These are phyloP conservation scores for Erythrophleum ivorense DNA, from an alignment of 331 rosid genomes.

Conservation along the genomic window DNA sequence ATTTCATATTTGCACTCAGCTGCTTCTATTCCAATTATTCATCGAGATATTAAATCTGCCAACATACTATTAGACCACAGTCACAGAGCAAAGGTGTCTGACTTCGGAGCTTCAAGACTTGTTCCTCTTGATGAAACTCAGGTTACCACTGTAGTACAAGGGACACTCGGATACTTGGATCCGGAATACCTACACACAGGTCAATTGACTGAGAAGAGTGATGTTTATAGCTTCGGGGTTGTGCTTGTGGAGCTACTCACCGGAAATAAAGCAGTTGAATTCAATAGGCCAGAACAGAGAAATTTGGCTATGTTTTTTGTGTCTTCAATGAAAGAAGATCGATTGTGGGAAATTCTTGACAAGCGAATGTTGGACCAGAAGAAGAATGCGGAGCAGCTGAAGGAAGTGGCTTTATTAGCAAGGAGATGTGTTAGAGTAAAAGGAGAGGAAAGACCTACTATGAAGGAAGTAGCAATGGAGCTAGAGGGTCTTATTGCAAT, in stretches of 20 bases:
- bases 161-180: conserved; percentile 15
- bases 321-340: neutral
- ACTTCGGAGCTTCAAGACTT: conserved; percentile 32
- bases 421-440: neutral
- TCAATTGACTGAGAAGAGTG: conserved; percentile 8
- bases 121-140: conserved; percentile 28
- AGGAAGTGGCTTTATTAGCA: neutral
- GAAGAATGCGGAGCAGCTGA: neutral
- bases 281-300: neutral
- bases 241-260: conserved; percentile 12
- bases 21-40: neutral
- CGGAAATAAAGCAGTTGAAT: neutral
- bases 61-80: neutral
- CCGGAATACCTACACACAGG: neutral
- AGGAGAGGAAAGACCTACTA: conserved; percentile 12
- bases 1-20: neutral
- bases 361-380: neutral
- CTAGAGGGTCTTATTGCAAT: neutral
- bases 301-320: neutral
- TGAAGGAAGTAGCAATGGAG: neutral
- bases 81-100: conserved; percentile 7
- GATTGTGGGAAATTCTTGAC: neutral
- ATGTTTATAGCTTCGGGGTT: conserved; percentile 16
- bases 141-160: neutral
- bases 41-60: neutral